Conservation (phyloP, 164 flowering plant genomes). For the Magnolia changhungtana region DNA sequence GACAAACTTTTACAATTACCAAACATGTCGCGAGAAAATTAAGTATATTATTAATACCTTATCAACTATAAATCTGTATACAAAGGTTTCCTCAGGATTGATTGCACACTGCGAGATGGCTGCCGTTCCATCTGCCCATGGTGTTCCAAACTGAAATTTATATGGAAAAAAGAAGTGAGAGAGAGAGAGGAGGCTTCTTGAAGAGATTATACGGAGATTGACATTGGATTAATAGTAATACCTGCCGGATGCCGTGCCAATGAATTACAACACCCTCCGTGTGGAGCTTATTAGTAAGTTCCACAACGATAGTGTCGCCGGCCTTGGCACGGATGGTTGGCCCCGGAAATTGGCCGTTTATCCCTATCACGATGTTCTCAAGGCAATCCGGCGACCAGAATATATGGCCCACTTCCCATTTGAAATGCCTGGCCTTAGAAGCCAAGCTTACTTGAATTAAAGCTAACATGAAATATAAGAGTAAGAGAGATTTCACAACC, state of each 20-base stretch:
- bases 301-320: slow-evolving; percentile 70
- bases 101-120: slow-evolving; percentile 79
- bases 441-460: neutral
- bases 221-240: slow-evolving; percentile 3
- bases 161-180: neutral
- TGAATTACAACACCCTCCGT: slow-evolving; percentile 92
- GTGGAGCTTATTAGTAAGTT: slow-evolving; percentile 64
- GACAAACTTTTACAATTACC: too few species aligned
- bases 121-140: slow-evolving; percentile 97
- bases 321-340: slow-evolving; percentile 71
- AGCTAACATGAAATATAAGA: slow-evolving; percentile 5
- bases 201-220: neutral
- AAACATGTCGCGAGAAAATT: too few species aligned
- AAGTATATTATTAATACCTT: slow-evolving; percentile 36
- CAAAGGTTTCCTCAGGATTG: slow-evolving; percentile 75
- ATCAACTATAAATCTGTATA: slow-evolving; percentile 71
- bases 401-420: slow-evolving; percentile 70
- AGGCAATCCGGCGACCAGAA: slow-evolving; percentile 72
- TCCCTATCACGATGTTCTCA: slow-evolving; percentile 60
- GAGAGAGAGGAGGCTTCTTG: neutral
- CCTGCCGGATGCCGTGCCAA: slow-evolving; percentile 97
- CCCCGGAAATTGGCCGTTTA: slow-evolving; percentile 90
- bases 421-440: slow-evolving; percentile 42
- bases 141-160: slow-evolving; percentile 56
- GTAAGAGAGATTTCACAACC: neutral